Percentiles rank a stretch among this genome's conserved stretches.
These are phyloP conservation scores for Paecilomyces formosus DNA, from an alignment of 2,329 filamentous ascomycete species.

Conservation along the genomic window DNA sequence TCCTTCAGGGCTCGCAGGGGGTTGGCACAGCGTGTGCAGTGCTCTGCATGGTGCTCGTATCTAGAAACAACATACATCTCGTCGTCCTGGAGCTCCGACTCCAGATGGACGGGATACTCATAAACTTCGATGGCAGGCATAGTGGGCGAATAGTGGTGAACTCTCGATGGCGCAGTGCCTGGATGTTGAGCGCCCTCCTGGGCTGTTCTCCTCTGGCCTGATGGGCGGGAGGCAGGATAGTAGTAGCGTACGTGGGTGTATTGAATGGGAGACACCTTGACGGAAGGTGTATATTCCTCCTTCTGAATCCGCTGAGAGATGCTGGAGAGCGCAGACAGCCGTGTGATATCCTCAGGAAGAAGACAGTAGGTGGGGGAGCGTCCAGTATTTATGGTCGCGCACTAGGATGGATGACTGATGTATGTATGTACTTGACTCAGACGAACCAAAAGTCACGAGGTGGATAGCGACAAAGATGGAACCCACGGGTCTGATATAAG, in stretches of 20 bases:
- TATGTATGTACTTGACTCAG: neutral
- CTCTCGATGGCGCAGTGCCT: slow-evolving; percentile 1
- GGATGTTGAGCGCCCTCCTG: slow-evolving; percentile 2
- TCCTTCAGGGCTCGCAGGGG: slow-evolving; percentile 19
- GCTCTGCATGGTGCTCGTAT: slow-evolving; percentile 26
- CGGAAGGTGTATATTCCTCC: neutral
- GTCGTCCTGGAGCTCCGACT: slow-evolving; percentile 17
- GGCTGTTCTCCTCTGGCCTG: neutral
- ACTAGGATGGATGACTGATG: neutral
- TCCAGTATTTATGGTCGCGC: neutral
- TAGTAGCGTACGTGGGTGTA: neutral
- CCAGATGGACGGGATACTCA: slow-evolving; percentile 2
- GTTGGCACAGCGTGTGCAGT: slow-evolving; percentile 23
- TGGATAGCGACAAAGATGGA: neutral
- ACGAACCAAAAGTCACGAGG: neutral
- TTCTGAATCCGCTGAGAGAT: neutral
- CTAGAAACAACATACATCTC: slow-evolving; percentile 27
- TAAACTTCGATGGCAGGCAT: slow-evolving; percentile 8
- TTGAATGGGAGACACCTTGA: neutral
- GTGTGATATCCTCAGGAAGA: neutral
- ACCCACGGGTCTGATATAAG: neutral
- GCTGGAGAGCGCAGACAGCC: neutral
- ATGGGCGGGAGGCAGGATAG: neutral
- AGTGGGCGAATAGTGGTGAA: slow-evolving; percentile 5
- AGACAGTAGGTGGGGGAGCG: neutral